Conservation (phyloP, 2,329 filamentous ascomycete genomes). For the Pyricularia pennisetigena region DNA sequence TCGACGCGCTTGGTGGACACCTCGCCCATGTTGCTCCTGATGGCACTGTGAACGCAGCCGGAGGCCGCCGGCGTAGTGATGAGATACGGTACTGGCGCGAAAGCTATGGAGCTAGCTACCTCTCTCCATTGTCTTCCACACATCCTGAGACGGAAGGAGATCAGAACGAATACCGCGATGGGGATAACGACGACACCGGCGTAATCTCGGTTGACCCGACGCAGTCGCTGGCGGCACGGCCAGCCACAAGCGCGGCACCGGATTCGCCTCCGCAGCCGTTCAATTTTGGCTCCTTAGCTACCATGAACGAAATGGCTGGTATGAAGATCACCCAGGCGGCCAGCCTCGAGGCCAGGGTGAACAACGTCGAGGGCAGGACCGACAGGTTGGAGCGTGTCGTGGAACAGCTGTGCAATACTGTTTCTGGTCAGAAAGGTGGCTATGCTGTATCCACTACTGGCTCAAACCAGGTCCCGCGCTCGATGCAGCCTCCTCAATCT, state of each 20-base stretch:
- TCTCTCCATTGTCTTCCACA: slow-evolving; percentile 40
- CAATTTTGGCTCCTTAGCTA: slow-evolving; percentile 34
- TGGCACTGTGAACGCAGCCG: background rate
- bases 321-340: slow-evolving; percentile 50
- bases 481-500: background rate
- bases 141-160: slow-evolving; percentile 9
- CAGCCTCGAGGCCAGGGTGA: slow-evolving; percentile 42
- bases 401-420: slow-evolving; percentile 35
- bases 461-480: slow-evolving; percentile 16
- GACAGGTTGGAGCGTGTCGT: slow-evolving; percentile 43
- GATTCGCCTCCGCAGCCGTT: slow-evolving; percentile 39
- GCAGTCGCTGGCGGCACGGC: background rate
- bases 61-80: slow-evolving; percentile 43
- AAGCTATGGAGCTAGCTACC: slow-evolving; percentile 39
- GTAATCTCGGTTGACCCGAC: slow-evolving; percentile 6
- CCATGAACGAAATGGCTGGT: slow-evolving; percentile 35
- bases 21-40: background rate
- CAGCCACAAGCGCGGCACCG: slow-evolving; percentile 13
- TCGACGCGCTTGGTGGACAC: slow-evolving; percentile 29
- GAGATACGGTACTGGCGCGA: slow-evolving; percentile 57
- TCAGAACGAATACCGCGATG: slow-evolving; percentile 17
- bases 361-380: slow-evolving; percentile 39
- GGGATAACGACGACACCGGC: slow-evolving; percentile 15
- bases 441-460: background rate
- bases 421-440: slow-evolving; percentile 24